Conservation (phyloP, 257 asterid species). For the Solanum ossicruentum region DNA sequence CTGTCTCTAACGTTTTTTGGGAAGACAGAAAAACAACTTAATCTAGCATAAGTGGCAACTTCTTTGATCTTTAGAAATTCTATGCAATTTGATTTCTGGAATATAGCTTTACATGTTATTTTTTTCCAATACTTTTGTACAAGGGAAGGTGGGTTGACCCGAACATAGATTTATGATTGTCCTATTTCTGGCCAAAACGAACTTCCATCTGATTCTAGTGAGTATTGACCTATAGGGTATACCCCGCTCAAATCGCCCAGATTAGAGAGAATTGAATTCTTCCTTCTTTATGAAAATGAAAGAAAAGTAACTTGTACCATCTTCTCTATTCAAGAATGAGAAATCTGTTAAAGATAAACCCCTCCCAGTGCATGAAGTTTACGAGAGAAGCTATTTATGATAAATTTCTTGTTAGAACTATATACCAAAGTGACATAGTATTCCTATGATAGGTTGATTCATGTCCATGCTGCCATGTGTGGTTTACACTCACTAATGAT, state of each 20-base stretch:
- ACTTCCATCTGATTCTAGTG: neutral
- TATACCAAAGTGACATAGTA: neutral
- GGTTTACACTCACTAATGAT: neutral
- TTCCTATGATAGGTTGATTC: neutral
- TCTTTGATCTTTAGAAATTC: neutral
- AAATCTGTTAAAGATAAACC: neutral
- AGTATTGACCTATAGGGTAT: neutral
- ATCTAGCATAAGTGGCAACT: neutral
- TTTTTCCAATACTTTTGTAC: neutral
- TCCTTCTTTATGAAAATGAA: neutral
- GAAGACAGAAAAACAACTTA: too few relatives aligned
- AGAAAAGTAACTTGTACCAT: neutral
- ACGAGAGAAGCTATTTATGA: neutral
- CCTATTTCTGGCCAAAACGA: neutral
- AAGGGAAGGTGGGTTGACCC: neutral
- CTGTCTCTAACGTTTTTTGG: too few relatives aligned
- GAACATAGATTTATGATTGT: neutral
- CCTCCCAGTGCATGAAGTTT: neutral
- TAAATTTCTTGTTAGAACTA: neutral
- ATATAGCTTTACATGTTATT: neutral
- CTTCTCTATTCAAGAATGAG: neutral
- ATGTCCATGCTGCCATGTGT: neutral
- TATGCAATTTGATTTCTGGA: neutral
- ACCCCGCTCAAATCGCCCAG: neutral
- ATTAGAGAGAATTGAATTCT: neutral